phyloP scores from a whole-genome alignment of 805 yeast genomes.

The Cyberlindnera xishuangbannaensis region DNA sequence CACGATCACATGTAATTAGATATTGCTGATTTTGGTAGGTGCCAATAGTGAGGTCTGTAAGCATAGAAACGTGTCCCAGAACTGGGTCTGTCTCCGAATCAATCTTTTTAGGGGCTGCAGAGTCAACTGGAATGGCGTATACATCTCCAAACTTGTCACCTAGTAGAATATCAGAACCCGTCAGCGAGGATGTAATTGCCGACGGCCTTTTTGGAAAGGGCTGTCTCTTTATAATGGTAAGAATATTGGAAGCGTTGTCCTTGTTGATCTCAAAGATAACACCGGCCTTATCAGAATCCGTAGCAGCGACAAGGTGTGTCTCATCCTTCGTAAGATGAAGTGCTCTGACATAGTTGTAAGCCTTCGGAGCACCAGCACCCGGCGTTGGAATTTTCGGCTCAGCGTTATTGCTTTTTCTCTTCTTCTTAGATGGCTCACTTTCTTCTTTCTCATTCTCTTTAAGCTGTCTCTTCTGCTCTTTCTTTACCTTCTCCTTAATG shows the following conservation, averaged over 20 bases:
- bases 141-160: conserved; percentile 98
- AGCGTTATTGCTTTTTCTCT: conserved; percentile 29
- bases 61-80: conserved; percentile 95
- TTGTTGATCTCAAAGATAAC: conserved; percentile 45
- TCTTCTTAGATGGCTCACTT: conserved; percentile 29
- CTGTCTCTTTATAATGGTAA: conserved; percentile 59
- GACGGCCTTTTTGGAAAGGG: conserved; percentile 91
- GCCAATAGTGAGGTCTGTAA: conserved; percentile 63
- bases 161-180: conserved; percentile 53
- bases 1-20: conserved; percentile 83
- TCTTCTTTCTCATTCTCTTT: conserved; percentile 29
- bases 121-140: conserved; percentile 48
- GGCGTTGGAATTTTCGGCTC: conserved; percentile 53
- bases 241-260: conserved; percentile 27
- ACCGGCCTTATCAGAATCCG: conserved; percentile 81
- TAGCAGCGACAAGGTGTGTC: conserved; percentile 54
- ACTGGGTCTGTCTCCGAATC: conserved; percentile 56
- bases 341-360: conserved; percentile 62
- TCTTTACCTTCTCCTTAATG: conserved; percentile 43
- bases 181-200: conserved; percentile 63
- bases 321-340: conserved; percentile 50
- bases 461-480: conserved; percentile 29
- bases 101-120: conserved; percentile 29
- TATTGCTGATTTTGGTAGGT: conserved; percentile 39
- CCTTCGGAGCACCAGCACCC: conserved; percentile 65